Evolutionary conservation across 257 asterid species (phyloP), one percentile per base, ranked within the genome.

Genomic region (Plantago major): DNA sequence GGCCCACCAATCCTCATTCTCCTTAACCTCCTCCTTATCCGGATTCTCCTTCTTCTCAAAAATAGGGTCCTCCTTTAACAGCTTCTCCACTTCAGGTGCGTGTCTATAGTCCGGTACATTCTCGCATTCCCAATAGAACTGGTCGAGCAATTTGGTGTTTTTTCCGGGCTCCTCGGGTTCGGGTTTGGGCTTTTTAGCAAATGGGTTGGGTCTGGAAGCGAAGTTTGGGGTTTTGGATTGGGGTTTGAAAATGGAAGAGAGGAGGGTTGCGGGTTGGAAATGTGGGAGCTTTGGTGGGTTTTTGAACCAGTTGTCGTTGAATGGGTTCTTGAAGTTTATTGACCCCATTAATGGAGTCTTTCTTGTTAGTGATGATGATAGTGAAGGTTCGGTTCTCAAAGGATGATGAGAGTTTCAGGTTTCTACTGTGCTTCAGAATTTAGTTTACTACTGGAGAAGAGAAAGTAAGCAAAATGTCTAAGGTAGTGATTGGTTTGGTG

Each of bases 41-140:
- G 88, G 87, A 64, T 82, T 85, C 37, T 93, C 99, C 77, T 83
- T 89, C 76, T 81, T 87, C 46, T 89, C 95, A 19, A 49, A 52
- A 73, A 79, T 0, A 28, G 95, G 86, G 78, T 87, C 86, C 28
- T 89, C 95, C 62, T 81, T 80, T 26, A 93, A 65, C 50, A 89
- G 65, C 64, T 37, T 75, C 68, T 93, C 95, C 0, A 93, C 95
- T 78, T 84, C 91, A 3, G 99, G 95, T 13, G 82, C 26, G 60
- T 87, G 82, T 16, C 97, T 73, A 42, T 79, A 82, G 60, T 93
- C 97, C 10, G 97, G 99, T 55, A 70, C 60, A 65, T 87, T 92
- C 67, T 92, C 96, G 60, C 86, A 78, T 63, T 92, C 99, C 96
- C 96, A 89, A 67, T 73, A 77, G 82, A 67, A 89, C 75, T 86